A percentile compares a stretch with the other conserved stretches of the same genome.
These are phyloP conservation scores for Gossypium davidsonii DNA, from an alignment of 441 rosid species.

Conservation along the genomic window DNA sequence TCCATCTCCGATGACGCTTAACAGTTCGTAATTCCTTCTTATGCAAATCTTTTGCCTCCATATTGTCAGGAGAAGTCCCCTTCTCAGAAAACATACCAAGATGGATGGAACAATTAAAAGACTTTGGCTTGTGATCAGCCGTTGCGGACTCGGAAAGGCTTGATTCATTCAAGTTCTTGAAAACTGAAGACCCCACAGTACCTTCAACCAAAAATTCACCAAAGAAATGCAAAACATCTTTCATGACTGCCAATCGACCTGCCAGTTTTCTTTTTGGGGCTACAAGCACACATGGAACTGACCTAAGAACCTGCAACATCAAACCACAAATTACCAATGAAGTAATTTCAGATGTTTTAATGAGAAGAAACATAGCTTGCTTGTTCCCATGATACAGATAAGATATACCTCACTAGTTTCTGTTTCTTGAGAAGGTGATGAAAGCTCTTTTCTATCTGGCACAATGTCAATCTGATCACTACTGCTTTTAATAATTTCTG, in stretches of 20 bases:
- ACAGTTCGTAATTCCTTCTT: constrained; percentile 50
- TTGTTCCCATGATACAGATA: constrained; percentile 8
- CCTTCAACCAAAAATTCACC: constrained; percentile 95
- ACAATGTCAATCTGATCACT: constrained; percentile 53
- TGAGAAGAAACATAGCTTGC: neutral
- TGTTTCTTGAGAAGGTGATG: constrained; percentile 55
- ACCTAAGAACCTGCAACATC: constrained; percentile 63
- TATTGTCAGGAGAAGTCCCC: constrained; percentile 37
- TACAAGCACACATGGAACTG: constrained; percentile 83
- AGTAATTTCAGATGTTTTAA: neutral
- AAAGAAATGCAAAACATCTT: constrained; percentile 78
- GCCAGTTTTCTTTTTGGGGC: constrained; percentile 92
- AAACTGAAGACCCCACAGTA: constrained; percentile 84
- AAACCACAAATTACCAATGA: constrained; percentile 25
- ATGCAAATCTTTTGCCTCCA: constrained; percentile 41
- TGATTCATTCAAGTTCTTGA: constrained; percentile 57
- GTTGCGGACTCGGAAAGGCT: constrained; percentile 47
- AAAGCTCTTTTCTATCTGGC: constrained; percentile 52
- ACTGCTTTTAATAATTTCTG: constrained; percentile 51
- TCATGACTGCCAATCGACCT: constrained; percentile 83
- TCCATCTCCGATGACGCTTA: constrained; percentile 93
- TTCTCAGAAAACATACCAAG: constrained; percentile 38
- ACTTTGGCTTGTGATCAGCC: constrained; percentile 56
- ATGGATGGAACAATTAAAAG: constrained; percentile 49
- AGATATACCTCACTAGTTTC: constrained; percentile 73